phyloP scores from a whole-genome alignment of 495 filamentous ascomycete species.

The Aspergillus leporis region DNA sequence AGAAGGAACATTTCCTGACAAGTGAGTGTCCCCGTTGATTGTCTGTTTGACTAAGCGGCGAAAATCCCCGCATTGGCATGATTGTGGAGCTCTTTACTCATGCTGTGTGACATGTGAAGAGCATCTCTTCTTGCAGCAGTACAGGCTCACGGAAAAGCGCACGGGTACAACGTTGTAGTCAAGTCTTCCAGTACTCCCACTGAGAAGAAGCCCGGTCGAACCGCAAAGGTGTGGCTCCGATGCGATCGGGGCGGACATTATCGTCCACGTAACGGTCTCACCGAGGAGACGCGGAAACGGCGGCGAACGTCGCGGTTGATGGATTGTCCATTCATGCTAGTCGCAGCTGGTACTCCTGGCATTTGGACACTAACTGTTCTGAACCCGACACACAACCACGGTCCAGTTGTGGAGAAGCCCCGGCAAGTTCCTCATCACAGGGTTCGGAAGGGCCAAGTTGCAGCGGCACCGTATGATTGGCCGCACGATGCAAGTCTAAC shows the following conservation, averaged over 20 bases:
- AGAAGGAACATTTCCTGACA: conserved; percentile 48
- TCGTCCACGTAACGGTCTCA: conserved; percentile 50
- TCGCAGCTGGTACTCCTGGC: conserved; percentile 45
- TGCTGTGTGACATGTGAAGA: conserved; percentile 22
- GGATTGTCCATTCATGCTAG: conserved; percentile 51
- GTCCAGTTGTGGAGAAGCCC: conserved; percentile 43
- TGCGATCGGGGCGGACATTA: conserved; percentile 55
- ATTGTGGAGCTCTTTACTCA: not conserved
- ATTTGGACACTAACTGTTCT: conserved; percentile 49
- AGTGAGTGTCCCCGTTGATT: conserved; percentile 28
- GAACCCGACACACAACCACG: conserved; percentile 48
- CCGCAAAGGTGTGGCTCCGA: conserved; percentile 49
- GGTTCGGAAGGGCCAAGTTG: conserved; percentile 48
- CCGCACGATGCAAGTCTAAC: conserved; percentile 61
- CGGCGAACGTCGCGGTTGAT: conserved; percentile 47
- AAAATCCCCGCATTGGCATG: not conserved
- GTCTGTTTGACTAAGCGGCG: conserved; percentile 1
- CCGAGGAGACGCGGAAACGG: conserved; percentile 50
- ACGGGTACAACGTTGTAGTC: conserved; percentile 51
- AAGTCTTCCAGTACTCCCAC: conserved; percentile 50
- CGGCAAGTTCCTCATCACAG: conserved; percentile 44
- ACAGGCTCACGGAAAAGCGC: conserved; percentile 45
- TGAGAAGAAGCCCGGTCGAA: conserved; percentile 50
- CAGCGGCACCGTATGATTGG: conserved; percentile 60
- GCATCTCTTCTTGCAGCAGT: conserved; percentile 42